phyloP scores from a whole-genome alignment of 202 grass and related monocot genomes.

The Schoenoplectus tabernaemontani region DNA sequence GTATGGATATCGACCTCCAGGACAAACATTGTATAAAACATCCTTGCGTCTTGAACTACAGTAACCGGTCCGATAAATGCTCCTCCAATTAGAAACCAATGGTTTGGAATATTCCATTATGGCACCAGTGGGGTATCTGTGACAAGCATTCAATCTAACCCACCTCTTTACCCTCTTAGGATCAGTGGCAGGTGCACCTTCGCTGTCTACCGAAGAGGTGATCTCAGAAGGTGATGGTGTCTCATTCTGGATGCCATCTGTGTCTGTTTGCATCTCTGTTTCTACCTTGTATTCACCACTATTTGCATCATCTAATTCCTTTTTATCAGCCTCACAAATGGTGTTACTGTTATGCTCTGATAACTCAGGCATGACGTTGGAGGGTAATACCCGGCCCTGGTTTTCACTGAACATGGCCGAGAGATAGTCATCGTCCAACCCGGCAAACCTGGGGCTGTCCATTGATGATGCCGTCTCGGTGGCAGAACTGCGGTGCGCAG shows the following conservation, averaged over 20 bases:
- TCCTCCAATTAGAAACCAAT: too few species aligned
- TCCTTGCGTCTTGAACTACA: neutral
- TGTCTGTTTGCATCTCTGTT: neutral
- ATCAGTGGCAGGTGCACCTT: neutral
- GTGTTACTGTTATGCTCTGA: constrained; percentile 4
- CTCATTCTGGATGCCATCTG: too few species aligned
- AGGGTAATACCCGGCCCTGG: neutral
- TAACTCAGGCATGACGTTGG: neutral
- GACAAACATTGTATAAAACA: neutral
- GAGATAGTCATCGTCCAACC: neutral
- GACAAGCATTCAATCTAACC: neutral
- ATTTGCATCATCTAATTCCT: neutral
- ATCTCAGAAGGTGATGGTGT: neutral
- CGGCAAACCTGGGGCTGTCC: neutral
- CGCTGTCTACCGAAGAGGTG: neutral
- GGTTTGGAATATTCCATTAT: neutral
- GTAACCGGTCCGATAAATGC: too few species aligned
- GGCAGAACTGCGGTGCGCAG: neutral
- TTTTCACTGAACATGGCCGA: neutral
- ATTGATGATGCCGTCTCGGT: neutral
- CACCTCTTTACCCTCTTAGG: constrained; percentile 19
- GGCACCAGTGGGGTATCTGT: neutral
- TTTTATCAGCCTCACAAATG: neutral
- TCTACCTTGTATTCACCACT: neutral
- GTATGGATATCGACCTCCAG: too few species aligned